phyloP scores from a whole-genome alignment of 2,329 filamentous ascomycete genomes.

The Emericellopsis cladophorae region DNA sequence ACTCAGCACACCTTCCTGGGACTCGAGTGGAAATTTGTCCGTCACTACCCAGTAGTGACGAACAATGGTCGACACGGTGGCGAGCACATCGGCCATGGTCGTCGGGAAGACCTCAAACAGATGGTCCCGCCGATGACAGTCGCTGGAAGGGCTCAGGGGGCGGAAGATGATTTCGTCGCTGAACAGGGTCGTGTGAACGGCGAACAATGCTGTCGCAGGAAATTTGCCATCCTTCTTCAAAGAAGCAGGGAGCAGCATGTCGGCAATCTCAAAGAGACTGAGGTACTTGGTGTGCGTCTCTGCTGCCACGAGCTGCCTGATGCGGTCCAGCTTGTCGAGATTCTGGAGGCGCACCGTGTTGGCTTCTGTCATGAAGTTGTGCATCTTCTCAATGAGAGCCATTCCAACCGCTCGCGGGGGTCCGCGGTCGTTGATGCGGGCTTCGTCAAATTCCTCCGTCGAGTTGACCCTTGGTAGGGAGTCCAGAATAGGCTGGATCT shows the following conservation, averaged over 20 bases:
- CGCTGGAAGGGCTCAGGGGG: slow-evolving; percentile 32
- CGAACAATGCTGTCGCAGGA: slow-evolving; percentile 44
- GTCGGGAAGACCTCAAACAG: slow-evolving; percentile 44
- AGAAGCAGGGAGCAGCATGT: slow-evolving; percentile 24
- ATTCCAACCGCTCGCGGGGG: slow-evolving; percentile 30
- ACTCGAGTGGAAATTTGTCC: neutral
- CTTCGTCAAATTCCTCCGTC: slow-evolving; percentile 15
- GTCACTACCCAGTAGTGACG: slow-evolving; percentile 11
- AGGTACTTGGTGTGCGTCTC: slow-evolving; percentile 26
- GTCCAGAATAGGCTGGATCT: slow-evolving; percentile 24
- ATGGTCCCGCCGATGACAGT: slow-evolving; percentile 33
- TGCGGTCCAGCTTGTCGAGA: slow-evolving; percentile 32
- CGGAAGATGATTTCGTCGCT: slow-evolving; percentile 49
- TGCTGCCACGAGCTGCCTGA: slow-evolving; percentile 25
- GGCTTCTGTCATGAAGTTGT: slow-evolving; percentile 26
- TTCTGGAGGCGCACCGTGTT: slow-evolving; percentile 33
- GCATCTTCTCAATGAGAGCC: slow-evolving; percentile 32
- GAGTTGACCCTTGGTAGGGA: slow-evolving; percentile 14
- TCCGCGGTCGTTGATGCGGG: slow-evolving; percentile 21
- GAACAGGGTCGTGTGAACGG: slow-evolving; percentile 53
- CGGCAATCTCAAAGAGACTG: slow-evolving; percentile 37
- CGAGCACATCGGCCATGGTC: slow-evolving; percentile 13
- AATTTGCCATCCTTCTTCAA: slow-evolving; percentile 23
- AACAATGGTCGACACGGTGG: slow-evolving; percentile 17
- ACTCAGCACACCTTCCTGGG: neutral